A percentile compares a stretch with the other conserved stretches of the same genome.
Evolutionary conservation across 2,329 filamentous ascomycete genomes (phyloP).

Genomic region (Aspergillus tanneri): DNA sequence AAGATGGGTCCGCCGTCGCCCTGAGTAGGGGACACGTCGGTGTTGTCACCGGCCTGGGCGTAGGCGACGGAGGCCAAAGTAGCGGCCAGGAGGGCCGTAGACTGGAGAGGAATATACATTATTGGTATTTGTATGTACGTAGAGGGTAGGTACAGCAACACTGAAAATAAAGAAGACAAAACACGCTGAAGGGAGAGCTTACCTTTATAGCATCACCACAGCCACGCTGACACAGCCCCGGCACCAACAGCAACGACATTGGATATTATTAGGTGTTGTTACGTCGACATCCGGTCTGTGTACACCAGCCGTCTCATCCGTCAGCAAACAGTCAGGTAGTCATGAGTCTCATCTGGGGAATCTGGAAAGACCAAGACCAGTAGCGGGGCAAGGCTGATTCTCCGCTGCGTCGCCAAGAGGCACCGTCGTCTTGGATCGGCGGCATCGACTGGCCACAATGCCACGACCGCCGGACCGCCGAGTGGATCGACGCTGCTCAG

Average conservation of each 20-base stretch:
- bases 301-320: too few relatives aligned
- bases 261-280: too few relatives aligned
- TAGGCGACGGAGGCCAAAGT: not conserved
- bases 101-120: not conserved
- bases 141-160: not conserved
- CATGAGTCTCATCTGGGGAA: not conserved
- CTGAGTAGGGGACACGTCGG: not conserved
- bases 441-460: not conserved
- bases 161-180: not conserved
- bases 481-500: not conserved
- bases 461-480: not conserved
- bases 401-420: not conserved
- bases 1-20: not conserved
- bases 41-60: not conserved
- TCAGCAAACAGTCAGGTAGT: not conserved
- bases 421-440: not conserved
- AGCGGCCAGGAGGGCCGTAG: not conserved
- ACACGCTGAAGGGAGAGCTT: too few relatives aligned
- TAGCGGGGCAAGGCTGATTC: not conserved
- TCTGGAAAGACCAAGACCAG: not conserved
- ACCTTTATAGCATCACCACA: not conserved
- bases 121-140: not conserved
- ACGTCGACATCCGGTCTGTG: too few relatives aligned
- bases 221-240: too few relatives aligned
- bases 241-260: too few relatives aligned